These are phyloP conservation scores for Macadamia tetraphylla DNA, from an alignment of 164 flowering plant genomes.

Conservation along the genomic window DNA sequence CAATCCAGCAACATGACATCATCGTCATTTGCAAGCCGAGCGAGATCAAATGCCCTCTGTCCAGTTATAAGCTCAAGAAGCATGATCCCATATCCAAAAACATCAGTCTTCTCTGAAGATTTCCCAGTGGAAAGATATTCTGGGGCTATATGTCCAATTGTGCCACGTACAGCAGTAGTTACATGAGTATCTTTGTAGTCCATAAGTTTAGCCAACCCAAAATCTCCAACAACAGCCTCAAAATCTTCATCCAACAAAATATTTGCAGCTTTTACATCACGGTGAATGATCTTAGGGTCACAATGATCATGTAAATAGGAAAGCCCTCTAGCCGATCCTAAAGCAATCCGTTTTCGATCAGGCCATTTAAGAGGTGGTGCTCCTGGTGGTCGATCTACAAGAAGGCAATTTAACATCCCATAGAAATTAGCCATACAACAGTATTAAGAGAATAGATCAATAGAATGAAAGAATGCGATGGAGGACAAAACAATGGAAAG, in stretches of 20 bases:
- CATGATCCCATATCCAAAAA: conserved; percentile 96
- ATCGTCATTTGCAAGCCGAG: conserved; percentile 92
- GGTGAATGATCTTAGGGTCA: conserved; percentile 93
- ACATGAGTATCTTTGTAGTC: conserved; percentile 97
- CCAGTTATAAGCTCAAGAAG: conserved; percentile 93
- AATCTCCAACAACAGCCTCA: conserved; percentile 97
- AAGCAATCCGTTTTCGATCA: conserved; percentile 69
- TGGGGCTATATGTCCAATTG: conserved; percentile 94
- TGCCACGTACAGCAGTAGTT: conserved; percentile 93
- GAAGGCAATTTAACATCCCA: conserved; percentile 7
- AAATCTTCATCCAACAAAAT: conserved; percentile 90
- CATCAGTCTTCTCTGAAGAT: conserved; percentile 91
- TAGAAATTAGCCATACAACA: background rate
- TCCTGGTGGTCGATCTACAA: conserved; percentile 61
- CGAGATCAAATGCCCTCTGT: conserved; percentile 91
- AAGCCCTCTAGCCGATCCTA: conserved; percentile 91
- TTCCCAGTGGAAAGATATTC: conserved; percentile 94
- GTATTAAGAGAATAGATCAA: background rate
- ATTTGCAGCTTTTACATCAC: conserved; percentile 96
- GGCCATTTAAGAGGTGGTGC: conserved; percentile 85
- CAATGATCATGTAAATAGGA: conserved; percentile 94
- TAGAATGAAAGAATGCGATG: background rate
- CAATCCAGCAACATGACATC: conserved; percentile 98
- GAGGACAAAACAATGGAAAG: background rate
- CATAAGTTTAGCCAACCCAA: conserved; percentile 94